Base-by-base conservation (phyloP, 352 stramenopile species). In the Phytophthora foliorum region DNA sequence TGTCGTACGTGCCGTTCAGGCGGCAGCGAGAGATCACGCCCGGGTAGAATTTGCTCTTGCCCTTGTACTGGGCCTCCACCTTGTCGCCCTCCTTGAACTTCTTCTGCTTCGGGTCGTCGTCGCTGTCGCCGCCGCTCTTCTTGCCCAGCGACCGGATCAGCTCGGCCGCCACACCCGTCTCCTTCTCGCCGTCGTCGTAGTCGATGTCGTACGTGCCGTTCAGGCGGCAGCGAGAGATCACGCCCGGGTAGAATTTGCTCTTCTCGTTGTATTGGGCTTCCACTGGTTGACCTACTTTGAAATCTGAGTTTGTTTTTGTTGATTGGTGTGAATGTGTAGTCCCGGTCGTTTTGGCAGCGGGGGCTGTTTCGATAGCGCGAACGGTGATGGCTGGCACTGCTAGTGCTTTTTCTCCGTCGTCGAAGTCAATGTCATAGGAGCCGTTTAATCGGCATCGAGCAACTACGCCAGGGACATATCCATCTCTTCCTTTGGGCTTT, bases 351-450 rank as follows among this genome's bases (percentile, higher is more conserved):
- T 64, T 65, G 16, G 42, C n/a, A 0, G 17, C 3, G 42, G 56
- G 49, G 14, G 39, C 6, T 10, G 50, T 50, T 21, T 68, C 21
- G 4, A 49, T 8, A 10, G 49, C 19, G 1, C 42, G 57, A 14
- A 68, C 57, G 13, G 63, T 31, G 11, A 56, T 14, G 29, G 64
- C 57, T 8, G 57, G 51, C n/a, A 72, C 57, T 13, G 64, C 57
- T 54, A 72, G 31, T 13, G 78, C 81, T 11, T 72, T 71, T 10
- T 89, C 82, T 19, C 86, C 84, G 38, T 95, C 86, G 32, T 95
- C 80, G 49, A 91, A 95, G 46, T 87, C 72, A 51, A 96, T 86
- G 39, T 93, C 79, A 48, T 88, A 96, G 1, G 83, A 93, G 0
- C 86, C 89, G 52, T 93, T 86, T n/a, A 81, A 59, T 2, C 75